Base-by-base conservation (phyloP, 352 stramenopile species). In the Phytophthora pistaciae region DNA sequence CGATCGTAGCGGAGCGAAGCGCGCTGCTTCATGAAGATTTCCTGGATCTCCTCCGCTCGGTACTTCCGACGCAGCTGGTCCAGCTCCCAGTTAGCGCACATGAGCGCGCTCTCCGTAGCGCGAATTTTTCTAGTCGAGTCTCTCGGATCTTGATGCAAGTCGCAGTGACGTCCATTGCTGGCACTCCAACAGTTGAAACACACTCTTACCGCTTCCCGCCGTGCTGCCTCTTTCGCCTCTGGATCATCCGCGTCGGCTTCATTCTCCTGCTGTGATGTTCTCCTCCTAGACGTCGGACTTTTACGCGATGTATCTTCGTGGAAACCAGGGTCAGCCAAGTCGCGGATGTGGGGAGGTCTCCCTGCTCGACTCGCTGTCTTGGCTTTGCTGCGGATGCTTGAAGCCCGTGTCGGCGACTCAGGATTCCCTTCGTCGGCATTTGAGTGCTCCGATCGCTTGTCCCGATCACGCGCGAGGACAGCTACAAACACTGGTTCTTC, bases 111-210 rank as follows among this genome's bases (percentile, higher is more conserved):
- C 53, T 96, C 88, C 44, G 80, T 71, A 27, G 75, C 62, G 29
- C 80, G 80, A 23, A 91, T 72, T 21, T 86, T 86, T 14, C 78
- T 87, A 18, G 63, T 82, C 10, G 57, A 46, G 16, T 88, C 78
- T 44, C 72, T 81, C 8, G 85, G 72, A 31, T 87, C 84, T 20
- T 64, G 42, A 56, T 93, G 86, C 6, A 81, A 56, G 11, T 93
- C 96, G 68, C 77, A 98, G 64, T 85, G 70, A 18, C 90, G 95
- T 21, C 89, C 82, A 27, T 84, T 95, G 56, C 92, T 97, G 10
- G 93, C 87, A 48, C 89, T 97, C 95, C 95, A 98, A 79, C 95
- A 98, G 57, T 97, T 97, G 75, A 98, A 98, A 72, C 94, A 98
- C 5, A 93, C 71, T 7, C 33, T 62, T 5, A 50, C 49, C 20